Conservation (phyloP, 306 rosid species). For the Prunus armeniaca region DNA sequence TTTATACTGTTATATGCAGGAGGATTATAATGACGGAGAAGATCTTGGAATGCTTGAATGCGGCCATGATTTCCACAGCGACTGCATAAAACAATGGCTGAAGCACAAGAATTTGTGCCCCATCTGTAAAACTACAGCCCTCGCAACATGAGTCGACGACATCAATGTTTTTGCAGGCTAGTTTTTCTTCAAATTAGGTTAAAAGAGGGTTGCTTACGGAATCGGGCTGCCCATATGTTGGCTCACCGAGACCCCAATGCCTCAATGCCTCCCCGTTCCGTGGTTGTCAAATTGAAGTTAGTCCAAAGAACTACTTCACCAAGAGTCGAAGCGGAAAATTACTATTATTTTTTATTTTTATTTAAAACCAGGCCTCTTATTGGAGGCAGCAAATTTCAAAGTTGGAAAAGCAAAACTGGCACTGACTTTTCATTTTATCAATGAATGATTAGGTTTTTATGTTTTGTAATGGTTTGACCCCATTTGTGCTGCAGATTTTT, state of each 20-base stretch:
- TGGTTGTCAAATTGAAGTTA: constrained; percentile 12
- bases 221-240: not conserved
- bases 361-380: constrained; percentile 37
- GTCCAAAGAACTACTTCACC: constrained; percentile 18
- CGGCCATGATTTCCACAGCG: constrained; percentile 75
- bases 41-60: constrained; percentile 74
- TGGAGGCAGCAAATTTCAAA: constrained; percentile 41
- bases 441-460: constrained; percentile 39
- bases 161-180: constrained; percentile 28
- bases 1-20: constrained; percentile 43
- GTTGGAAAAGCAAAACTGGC: constrained; percentile 33
- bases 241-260: constrained; percentile 3
- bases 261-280: constrained; percentile 17
- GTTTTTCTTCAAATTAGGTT: constrained; percentile 12
- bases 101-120: constrained; percentile 90
- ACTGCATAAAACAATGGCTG: constrained; percentile 85
- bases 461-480: constrained; percentile 18
- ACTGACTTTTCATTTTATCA: constrained; percentile 34
- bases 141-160: constrained; percentile 47
- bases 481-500: not conserved
- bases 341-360: constrained; percentile 28
- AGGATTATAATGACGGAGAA: constrained; percentile 65
- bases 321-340: constrained; percentile 15
- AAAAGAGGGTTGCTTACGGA: constrained; percentile 21
- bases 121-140: constrained; percentile 84